A percentile compares a stretch with the other conserved stretches of the same genome.
These are phyloP conservation scores for Trichoderma arundinaceum DNA, from an alignment of 2,329 filamentous ascomycete species.

Conservation along the genomic window DNA sequence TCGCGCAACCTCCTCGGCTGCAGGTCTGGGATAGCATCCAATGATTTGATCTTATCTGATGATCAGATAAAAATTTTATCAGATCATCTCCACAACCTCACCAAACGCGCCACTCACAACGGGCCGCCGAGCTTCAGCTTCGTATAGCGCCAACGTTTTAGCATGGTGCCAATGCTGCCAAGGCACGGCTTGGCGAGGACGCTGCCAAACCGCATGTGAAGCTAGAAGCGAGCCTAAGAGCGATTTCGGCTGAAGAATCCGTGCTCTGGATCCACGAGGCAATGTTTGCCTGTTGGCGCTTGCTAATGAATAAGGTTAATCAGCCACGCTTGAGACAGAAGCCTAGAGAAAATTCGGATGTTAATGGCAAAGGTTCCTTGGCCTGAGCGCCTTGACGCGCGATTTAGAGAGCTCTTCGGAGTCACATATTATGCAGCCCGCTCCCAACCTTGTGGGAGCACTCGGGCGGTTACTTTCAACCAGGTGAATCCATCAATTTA, in stretches of 20 bases:
- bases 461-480: background rate
- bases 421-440: background rate
- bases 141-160: slow-evolving; percentile 4
- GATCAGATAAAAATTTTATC: slow-evolving; percentile 37
- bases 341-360: background rate
- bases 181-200: slow-evolving; percentile 15
- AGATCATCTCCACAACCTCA: slow-evolving; percentile 29
- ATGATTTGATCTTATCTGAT: slow-evolving; percentile 36
- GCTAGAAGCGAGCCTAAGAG: background rate
- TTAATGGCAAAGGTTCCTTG: slow-evolving; percentile 7
- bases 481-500: too few species aligned
- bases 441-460: background rate
- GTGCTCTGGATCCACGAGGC: background rate
- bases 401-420: background rate
- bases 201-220: slow-evolving; percentile 18
- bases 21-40: slow-evolving; percentile 18
- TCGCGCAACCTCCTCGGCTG: slow-evolving; percentile 8
- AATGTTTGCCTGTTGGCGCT: background rate
- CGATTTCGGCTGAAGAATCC: slow-evolving; percentile 18
- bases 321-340: background rate
- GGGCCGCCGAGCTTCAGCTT: background rate
- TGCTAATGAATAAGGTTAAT: slow-evolving; percentile 1
- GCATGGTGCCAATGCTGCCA: slow-evolving; percentile 12
- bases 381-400: slow-evolving; percentile 5
- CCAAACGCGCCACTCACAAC: slow-evolving; percentile 3